These are phyloP conservation scores for Protomyces inouyei DNA, from an alignment of 1,139 yeast genomes.

Conservation along the genomic window DNA sequence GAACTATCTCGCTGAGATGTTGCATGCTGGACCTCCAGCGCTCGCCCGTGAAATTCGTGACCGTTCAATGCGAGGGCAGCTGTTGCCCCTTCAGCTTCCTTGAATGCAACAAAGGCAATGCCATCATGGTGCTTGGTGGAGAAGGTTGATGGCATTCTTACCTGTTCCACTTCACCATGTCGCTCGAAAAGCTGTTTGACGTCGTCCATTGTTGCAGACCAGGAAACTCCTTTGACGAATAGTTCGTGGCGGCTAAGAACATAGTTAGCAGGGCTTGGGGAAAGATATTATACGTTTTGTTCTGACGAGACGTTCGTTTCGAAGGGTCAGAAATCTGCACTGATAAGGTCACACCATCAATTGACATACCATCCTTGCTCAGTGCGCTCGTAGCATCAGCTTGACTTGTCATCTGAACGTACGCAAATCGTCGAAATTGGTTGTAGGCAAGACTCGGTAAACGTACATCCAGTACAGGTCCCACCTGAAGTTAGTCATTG, in stretches of 20 bases:
- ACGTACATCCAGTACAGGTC: conserved; percentile 53
- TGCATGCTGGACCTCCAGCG: conserved; percentile 2
- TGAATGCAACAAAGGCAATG: conserved; percentile 6
- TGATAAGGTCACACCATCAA: conserved; percentile 34
- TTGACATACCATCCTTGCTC: conserved; percentile 43
- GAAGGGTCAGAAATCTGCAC: conserved; percentile 24
- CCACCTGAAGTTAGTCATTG: conserved; percentile 37
- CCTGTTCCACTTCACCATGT: conserved; percentile 49
- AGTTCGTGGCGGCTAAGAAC: conserved; percentile 49
- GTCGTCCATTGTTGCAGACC: conserved; percentile 37
- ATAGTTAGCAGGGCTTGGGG: conserved; percentile 40
- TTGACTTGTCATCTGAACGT: conserved; percentile 52
- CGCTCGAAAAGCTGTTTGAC: conserved; percentile 40
- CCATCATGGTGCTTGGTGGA: conserved; percentile 18
- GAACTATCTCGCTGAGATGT: no score
- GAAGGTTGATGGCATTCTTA: conserved; percentile 46
- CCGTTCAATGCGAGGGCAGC: conserved; percentile 1
- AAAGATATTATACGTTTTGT: conserved; percentile 42
- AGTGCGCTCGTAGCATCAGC: conserved; percentile 52
- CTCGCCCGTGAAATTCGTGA: conserved; percentile 29
- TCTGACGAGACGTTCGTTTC: not conserved
- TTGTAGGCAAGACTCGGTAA: conserved; percentile 62
- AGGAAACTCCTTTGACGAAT: conserved; percentile 52
- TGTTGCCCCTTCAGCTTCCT: not conserved
- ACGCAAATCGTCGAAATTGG: conserved; percentile 65